Base-by-base conservation (phyloP, 2,329 filamentous ascomycete genomes). In the Hypoxylon sp. region DNA sequence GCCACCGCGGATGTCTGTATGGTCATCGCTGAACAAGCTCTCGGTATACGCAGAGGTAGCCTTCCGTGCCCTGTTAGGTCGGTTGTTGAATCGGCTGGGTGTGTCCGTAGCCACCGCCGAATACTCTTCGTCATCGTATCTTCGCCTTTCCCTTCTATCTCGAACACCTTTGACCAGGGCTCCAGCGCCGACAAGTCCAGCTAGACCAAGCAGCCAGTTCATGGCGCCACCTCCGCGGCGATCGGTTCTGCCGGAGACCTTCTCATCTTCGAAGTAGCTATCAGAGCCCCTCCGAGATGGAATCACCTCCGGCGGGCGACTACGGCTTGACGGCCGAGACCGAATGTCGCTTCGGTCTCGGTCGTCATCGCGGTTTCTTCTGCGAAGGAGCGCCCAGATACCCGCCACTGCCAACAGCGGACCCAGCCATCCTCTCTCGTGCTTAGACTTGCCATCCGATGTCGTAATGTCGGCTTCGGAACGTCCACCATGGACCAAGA, bases 181-280 rank as follows among this genome's bases (percentile, higher is more conserved):
- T 15, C 83, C 85, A 6, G 83, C 87, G 15, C 88, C 89, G 1
- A 88, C 72, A 4, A 83, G 77, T 0, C 85, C 88, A 11, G 85
- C 87, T 18, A 84, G 77, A 41, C 83, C 81, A 11, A 88, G 72
- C 2, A 91, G 58, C 48, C 82, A 84, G 67, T 83, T 83, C 72
- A 86, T 82, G 64, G 89, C 81, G 15, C 83, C 81, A 3, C 79
- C 77, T 71, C 68, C 64, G 51, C 68, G 63, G 29, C 73, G 78
- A 20, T 75, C 76, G 38, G 69, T 63, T 48, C 75, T 72, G n/a
- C 86, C 81, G 0, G 83, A 83, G 55, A 83, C 83, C 70, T 92
- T 91, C 63, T 92, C 88, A 33, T 88, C 83, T 27, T 82, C 77
- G 17, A 78, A 75, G 62, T 86, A 87, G 48, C 85, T 88, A 3